Base-by-base conservation (phyloP, 768 basidiomycete species). In the Cantharellus anzutake region DNA sequence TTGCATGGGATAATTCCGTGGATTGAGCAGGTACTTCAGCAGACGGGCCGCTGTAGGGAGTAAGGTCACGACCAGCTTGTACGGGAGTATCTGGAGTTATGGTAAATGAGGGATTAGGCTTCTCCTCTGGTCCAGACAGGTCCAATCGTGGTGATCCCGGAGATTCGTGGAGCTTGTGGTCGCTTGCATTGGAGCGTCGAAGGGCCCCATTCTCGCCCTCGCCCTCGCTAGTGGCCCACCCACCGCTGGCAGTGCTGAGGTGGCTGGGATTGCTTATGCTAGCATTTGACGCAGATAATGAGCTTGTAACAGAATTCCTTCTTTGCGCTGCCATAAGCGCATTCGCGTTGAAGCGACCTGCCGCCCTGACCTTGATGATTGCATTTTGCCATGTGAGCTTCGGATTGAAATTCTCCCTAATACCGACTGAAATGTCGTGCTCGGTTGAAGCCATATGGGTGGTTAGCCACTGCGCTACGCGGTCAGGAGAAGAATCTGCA, bases 351-450 rank as follows among this genome's bases (percentile, higher is more conserved):
- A 55, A 37, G 11, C 75, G 4, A 20, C 63, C 48, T 38, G 71
- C 66, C 2, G 73, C 74, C 16, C 73, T 72, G n/a, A 77, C 72
- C 44, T 73, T 71, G 57, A 69, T 67, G 64, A 92, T 87, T 11
- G 85, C 86, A 1, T 74, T 72, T 56, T 79, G 77, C 90, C 89
- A 92, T 42, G 76, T 76, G 2, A 80, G 81, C 50, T 76, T 76
- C 0, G 88, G 77, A 66, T 88, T 76, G 70, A 94, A 93, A 73
- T 91, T 80, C 40, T 88, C 83, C 40, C 85, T 84, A 56, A 96
- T 73, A 5, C 84, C 86, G 5, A 67, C 68, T 14, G 72, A 74
- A 48, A 96, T 76, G 65, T 97, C 90, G 68, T 84, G 78, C 57
- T 91, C 85, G 3, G 74, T 76, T 0, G 81, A 80, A 0, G 83